These are phyloP conservation scores for Diphasiastrum complanatum DNA, from an alignment of 83 land plant species.

Conservation along the genomic window DNA sequence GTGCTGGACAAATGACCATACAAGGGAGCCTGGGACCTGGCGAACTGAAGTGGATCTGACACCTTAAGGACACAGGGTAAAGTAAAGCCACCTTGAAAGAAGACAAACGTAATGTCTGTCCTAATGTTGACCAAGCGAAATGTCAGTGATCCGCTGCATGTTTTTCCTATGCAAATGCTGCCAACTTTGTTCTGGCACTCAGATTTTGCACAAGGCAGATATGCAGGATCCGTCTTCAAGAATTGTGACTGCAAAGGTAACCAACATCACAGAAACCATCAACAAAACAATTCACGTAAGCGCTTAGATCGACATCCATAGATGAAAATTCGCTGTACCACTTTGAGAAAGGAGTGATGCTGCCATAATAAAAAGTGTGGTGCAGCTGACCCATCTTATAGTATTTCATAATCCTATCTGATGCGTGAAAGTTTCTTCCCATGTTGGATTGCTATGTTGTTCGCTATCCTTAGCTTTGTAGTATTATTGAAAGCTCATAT, in stretches of 20 bases:
- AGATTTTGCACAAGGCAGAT: background rate
- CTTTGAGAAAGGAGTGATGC: too few species aligned
- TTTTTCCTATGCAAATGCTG: background rate
- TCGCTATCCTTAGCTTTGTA: too few species aligned
- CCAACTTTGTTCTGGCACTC: background rate
- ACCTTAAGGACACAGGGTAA: background rate
- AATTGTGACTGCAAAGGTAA: slow-evolving; percentile 1
- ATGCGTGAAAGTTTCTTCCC: too few species aligned
- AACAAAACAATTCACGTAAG: too few species aligned
- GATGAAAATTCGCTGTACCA: too few species aligned
- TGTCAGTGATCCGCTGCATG: slow-evolving; percentile 1
- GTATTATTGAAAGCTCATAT: too few species aligned
- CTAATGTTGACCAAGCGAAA: slow-evolving; percentile 7
- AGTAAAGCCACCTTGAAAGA: slow-evolving; percentile 1
- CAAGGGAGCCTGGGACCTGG: background rate
- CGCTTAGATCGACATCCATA: too few species aligned
- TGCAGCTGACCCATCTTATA: too few species aligned
- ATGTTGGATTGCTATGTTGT: too few species aligned
- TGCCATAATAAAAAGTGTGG: too few species aligned
- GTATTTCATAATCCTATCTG: too few species aligned
- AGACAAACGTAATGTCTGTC: slow-evolving; percentile 2
- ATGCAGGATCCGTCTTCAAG: slow-evolving; percentile 5
- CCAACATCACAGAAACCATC: too few species aligned
- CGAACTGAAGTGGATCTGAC: slow-evolving; percentile 1
- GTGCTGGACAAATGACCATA: slow-evolving; percentile 6